phyloP scores from a whole-genome alignment of 1,139 yeast species.

The Taiozyma sp. region DNA sequence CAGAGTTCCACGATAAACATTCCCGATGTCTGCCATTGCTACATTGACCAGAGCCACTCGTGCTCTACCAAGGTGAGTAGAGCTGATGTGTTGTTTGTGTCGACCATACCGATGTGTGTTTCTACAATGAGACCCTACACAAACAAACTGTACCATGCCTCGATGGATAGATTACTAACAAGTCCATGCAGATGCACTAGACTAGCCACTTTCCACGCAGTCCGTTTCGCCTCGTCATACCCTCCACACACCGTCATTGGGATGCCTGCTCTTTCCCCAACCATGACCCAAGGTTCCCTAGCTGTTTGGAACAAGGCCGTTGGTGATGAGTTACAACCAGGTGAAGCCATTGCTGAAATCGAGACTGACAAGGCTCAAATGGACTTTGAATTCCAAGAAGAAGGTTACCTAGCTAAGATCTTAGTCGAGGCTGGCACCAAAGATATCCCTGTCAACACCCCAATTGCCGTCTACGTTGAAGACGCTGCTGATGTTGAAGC shows the following conservation, averaged over 20 bases:
- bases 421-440: constrained; percentile 82
- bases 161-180: not conserved
- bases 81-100: not conserved
- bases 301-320: constrained; percentile 85
- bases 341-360: constrained; percentile 93
- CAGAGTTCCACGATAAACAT: too few relatives aligned
- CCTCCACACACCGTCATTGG: constrained; percentile 62
- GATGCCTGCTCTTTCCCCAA: constrained; percentile 91
- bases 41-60: constrained; percentile 19
- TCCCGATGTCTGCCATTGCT: constrained; percentile 14
- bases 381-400: constrained; percentile 99
- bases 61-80: constrained; percentile 21
- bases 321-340: constrained; percentile 85
- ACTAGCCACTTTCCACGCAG: constrained; percentile 20
- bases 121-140: too few relatives aligned
- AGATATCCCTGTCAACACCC: constrained; percentile 90
- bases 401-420: constrained; percentile 91
- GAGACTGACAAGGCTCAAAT: constrained; percentile 98
- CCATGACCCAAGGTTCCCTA: constrained; percentile 94
- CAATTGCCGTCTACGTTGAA: constrained; percentile 96
- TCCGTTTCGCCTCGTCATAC: constrained; percentile 36
- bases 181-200: constrained; percentile 24
- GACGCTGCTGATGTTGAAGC: constrained; percentile 82
- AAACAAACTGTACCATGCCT: too few relatives aligned
- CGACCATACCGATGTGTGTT: too few relatives aligned